phyloP scores from a whole-genome alignment of 345 rosid genomes.

The Citrus maxima region DNA sequence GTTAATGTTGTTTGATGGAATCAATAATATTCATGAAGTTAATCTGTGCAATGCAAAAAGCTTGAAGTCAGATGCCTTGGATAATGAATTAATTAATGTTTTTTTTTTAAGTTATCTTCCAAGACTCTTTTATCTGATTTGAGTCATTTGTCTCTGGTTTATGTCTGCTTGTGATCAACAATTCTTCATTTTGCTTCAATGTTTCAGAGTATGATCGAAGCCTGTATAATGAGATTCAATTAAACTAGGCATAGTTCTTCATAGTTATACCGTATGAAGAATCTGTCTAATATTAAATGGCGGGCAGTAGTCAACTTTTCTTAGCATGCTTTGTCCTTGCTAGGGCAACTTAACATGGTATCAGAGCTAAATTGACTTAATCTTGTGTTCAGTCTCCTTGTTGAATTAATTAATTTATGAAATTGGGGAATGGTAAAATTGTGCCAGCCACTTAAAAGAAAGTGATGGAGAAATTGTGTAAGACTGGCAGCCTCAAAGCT shows the following conservation, averaged over 20 bases:
- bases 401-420: not conserved
- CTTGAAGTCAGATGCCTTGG: not conserved
- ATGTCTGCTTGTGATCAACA: not conserved
- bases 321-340: not conserved
- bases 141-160: not conserved
- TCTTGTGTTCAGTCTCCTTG: not conserved
- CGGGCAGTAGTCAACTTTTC: not conserved
- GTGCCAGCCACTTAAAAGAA: not conserved
- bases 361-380: not conserved
- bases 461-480: not conserved
- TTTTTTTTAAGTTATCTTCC: not conserved
- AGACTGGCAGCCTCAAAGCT: not conserved
- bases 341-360: not conserved
- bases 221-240: not conserved
- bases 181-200: not conserved
- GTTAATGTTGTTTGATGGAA: not conserved
- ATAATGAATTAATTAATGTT: not conserved
- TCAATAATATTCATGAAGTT: not conserved
- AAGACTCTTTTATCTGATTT: not conserved
- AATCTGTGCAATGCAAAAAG: not conserved
- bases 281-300: not conserved
- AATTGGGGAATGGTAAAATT: not conserved
- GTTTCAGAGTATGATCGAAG: no score
- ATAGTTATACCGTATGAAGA: not conserved
- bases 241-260: not conserved